Evolutionary conservation across 176 grass and related monocot species (phyloP).

Genomic region (Pontederia paniculata): DNA sequence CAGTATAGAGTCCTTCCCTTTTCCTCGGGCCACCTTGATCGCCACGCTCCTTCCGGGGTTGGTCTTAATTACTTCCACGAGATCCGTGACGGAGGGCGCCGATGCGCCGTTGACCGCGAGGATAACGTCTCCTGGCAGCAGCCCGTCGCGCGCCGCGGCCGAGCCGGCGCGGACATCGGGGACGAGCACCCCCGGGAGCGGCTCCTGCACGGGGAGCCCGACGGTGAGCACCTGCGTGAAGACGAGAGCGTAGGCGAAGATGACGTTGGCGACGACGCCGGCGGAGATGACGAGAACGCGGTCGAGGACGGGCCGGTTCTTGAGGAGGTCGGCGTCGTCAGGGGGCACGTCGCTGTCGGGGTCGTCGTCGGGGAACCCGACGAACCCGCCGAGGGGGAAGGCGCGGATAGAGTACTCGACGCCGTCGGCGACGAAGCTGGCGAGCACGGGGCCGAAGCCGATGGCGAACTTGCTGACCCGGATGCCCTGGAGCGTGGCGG

Average conservation of each 20-base stretch:
- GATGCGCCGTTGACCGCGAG: slow-evolving; percentile 38
- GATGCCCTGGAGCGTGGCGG: slow-evolving; percentile 66
- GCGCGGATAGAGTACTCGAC: slow-evolving; percentile 93
- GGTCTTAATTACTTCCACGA: slow-evolving; percentile 60
- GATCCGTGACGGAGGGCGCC: slow-evolving; percentile 49
- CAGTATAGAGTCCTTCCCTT: slow-evolving; percentile 17
- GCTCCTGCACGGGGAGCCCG: slow-evolving; percentile 72
- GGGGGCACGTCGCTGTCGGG: slow-evolving; percentile 54
- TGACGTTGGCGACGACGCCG: slow-evolving; percentile 72
- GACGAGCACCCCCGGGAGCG: slow-evolving; percentile 58
- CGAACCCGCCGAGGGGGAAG: slow-evolving; percentile 86
- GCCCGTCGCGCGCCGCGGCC: slow-evolving; percentile 48
- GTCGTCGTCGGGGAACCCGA: slow-evolving; percentile 97
- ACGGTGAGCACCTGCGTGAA: slow-evolving; percentile 65
- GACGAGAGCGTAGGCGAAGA: slow-evolving; percentile 77
- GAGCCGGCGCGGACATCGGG: slow-evolving; percentile 66
- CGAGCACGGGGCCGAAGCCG: slow-evolving; percentile 75
- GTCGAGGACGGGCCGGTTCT: slow-evolving; percentile 81
- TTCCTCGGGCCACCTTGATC: slow-evolving; percentile 40
- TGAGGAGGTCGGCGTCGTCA: slow-evolving; percentile 81
- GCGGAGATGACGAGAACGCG: slow-evolving; percentile 81
- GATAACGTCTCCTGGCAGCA: slow-evolving; percentile 71
- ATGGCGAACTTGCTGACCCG: slow-evolving; percentile 87
- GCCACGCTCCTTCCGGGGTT: slow-evolving; percentile 50
- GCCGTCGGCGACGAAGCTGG: slow-evolving; percentile 48